Evolutionary conservation across 163 green algal species (phyloP), one percentile per base, ranked within the genome.

Genomic region (Picocystis sp.): DNA sequence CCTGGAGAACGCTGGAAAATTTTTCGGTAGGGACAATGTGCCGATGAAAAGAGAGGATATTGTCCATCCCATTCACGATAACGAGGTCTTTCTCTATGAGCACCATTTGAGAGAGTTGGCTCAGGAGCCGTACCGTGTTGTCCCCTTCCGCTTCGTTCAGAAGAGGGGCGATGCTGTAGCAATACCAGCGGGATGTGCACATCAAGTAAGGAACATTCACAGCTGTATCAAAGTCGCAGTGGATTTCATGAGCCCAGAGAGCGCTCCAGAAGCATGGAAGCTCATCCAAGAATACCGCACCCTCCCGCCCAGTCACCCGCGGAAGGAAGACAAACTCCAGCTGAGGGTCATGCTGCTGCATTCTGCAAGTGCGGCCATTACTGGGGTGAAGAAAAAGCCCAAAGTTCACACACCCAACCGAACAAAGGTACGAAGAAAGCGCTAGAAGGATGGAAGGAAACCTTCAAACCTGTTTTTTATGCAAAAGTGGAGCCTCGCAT

Each of bases 181-280:
- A 23, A 9, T 50, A 25, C 44, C 44, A 25, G 44, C 44, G 8
- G 44, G 44, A 9, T 50, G 44, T 25, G 44, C 22, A 9, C 44
- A 50, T 9, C 44, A 85, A 72, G 79, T 89, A 22, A 67, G 78
- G 50, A 92, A 93, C 69, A 64, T 91, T 46, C 64, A 52, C 52
- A 67, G 62, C 11, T 69, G 53, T 35, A 55, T 74, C 17, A 79
- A 80, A 61, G 64, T 85, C 11, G 81, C 81, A 1, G 63, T 88
- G 11, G 81, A 93, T 70, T 92, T 92, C 66, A 72, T 93, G 44
- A 72, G 67, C 1, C 81, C 83, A 3, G 74, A 91, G 60, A 76
- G 62, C 21, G 47, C 29, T 8, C 29, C 5, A 38, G 29, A 38
- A 38, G 29, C 29, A 12, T 38, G 29, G 29, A 38, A 38, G 29